Conservation (phyloP, 495 filamentous ascomycete species). For the Parathielavia hyrcaniae region DNA sequence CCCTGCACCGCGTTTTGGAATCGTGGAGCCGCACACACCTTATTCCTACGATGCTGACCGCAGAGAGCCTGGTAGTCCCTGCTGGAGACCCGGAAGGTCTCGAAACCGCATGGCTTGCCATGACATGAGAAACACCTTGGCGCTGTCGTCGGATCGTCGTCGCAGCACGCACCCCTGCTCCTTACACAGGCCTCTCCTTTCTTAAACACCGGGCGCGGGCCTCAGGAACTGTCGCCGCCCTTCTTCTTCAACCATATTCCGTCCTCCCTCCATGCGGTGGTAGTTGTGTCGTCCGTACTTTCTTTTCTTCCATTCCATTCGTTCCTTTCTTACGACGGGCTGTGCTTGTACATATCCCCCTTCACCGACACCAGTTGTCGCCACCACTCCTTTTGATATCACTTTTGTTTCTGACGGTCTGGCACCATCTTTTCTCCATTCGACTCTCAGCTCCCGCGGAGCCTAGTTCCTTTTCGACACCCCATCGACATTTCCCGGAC, state of each 20-base stretch:
- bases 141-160: constrained; percentile 24
- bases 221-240: constrained; percentile 20
- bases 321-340: constrained; percentile 43
- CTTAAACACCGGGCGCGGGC: constrained; percentile 23
- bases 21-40: constrained; percentile 39
- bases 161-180: constrained; percentile 22
- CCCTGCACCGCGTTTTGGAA: constrained; percentile 42
- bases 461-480: constrained; percentile 18
- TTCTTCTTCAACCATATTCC: constrained; percentile 29
- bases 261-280: constrained; percentile 38
- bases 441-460: constrained; percentile 19
- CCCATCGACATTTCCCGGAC: constrained; percentile 4
- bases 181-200: constrained; percentile 19
- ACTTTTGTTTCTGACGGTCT: constrained; percentile 36
- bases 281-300: constrained; percentile 35
- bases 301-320: constrained; percentile 36
- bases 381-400: constrained; percentile 39
- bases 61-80: constrained; percentile 24
- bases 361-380: constrained; percentile 38
- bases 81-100: constrained; percentile 12
- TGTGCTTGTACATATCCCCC: constrained; percentile 28
- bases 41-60: constrained; percentile 32
- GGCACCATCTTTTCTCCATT: constrained; percentile 40
- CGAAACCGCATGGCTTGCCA: constrained; percentile 34
- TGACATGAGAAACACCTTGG: constrained; percentile 43